phyloP scores from a whole-genome alignment of 257 asterid species.

The Solanum rostratum region DNA sequence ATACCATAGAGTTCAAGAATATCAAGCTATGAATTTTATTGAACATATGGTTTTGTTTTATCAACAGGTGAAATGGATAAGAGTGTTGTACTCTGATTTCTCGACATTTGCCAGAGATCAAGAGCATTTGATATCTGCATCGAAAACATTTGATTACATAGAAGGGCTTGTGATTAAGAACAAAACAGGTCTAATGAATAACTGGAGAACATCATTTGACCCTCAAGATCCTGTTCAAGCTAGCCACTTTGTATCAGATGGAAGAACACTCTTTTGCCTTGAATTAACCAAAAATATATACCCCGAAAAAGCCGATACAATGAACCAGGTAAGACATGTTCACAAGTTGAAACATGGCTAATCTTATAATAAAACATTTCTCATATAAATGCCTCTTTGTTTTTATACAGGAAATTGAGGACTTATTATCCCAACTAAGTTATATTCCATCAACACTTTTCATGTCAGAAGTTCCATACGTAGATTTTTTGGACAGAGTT shows the following conservation, averaged over 20 bases:
- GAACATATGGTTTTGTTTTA: neutral
- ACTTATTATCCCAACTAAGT: conserved; percentile 48
- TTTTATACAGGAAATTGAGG: conserved; percentile 53
- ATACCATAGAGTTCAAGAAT: neutral
- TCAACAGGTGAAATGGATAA: conserved; percentile 86
- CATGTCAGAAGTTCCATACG: conserved; percentile 52
- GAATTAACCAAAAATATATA: conserved; percentile 61
- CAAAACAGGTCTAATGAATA: conserved; percentile 48
- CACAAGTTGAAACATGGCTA: neutral
- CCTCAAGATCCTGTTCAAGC: conserved; percentile 63
- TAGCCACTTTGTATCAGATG: conserved; percentile 54
- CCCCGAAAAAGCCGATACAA: conserved; percentile 27
- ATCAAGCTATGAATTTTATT: neutral
- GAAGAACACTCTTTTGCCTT: conserved; percentile 67
- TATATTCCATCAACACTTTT: conserved; percentile 71
- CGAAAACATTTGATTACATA: conserved; percentile 62
- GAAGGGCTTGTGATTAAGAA: conserved; percentile 83
- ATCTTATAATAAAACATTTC: neutral
- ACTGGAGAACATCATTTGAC: conserved; percentile 74
- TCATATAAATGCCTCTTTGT: neutral
- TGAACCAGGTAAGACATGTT: conserved; percentile 37
- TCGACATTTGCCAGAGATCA: conserved; percentile 57
- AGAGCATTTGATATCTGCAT: conserved; percentile 51
- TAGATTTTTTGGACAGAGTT: conserved; percentile 83
- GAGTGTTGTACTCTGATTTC: conserved; percentile 76